Conservation (phyloP, 768 basidiomycete genomes). For the Trametes meyenii region DNA sequence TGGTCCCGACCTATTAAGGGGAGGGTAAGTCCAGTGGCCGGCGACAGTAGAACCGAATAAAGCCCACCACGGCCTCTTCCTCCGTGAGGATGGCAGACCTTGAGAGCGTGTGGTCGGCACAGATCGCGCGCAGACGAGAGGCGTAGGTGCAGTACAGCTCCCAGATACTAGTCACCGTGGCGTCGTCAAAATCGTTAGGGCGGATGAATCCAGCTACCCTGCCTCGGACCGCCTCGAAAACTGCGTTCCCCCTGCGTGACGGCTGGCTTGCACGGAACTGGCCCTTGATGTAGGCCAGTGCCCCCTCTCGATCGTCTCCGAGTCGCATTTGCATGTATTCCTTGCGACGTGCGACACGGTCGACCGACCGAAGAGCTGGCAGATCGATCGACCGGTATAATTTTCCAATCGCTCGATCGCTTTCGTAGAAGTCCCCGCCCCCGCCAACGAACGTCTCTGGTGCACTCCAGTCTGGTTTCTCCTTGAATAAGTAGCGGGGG, state of each 20-base stretch:
- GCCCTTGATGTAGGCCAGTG: conserved; percentile 28
- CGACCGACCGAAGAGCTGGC: conserved; percentile 35
- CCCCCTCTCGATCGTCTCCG: conserved; percentile 32
- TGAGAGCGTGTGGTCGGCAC: conserved; percentile 49
- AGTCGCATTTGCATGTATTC: conserved; percentile 29
- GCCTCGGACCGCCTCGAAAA: conserved; percentile 21
- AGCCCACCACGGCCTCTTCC: conserved; percentile 54
- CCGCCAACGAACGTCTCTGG: conserved; percentile 52
- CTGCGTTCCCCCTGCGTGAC: conserved; percentile 12
- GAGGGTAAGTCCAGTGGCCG: not conserved
- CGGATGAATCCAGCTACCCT: conserved; percentile 32
- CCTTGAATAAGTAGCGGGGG: conserved; percentile 43
- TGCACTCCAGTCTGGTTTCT: conserved; percentile 67
- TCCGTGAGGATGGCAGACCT: conserved; percentile 51
- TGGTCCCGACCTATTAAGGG: conserved; percentile 51
- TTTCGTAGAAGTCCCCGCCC: conserved; percentile 48
- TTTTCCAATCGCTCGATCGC: conserved; percentile 57
- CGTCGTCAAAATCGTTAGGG: conserved; percentile 10
- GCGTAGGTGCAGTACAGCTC: conserved; percentile 42
- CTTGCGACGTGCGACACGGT: conserved; percentile 15
- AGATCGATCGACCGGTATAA: conserved; percentile 66
- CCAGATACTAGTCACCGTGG: conserved; percentile 13
- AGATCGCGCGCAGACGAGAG: conserved; percentile 51
- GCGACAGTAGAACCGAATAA: too few relatives aligned
- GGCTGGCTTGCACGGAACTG: conserved; percentile 11